Base-by-base conservation (phyloP, 768 basidiomycete genomes). In the Tulasnella sp. region DNA sequence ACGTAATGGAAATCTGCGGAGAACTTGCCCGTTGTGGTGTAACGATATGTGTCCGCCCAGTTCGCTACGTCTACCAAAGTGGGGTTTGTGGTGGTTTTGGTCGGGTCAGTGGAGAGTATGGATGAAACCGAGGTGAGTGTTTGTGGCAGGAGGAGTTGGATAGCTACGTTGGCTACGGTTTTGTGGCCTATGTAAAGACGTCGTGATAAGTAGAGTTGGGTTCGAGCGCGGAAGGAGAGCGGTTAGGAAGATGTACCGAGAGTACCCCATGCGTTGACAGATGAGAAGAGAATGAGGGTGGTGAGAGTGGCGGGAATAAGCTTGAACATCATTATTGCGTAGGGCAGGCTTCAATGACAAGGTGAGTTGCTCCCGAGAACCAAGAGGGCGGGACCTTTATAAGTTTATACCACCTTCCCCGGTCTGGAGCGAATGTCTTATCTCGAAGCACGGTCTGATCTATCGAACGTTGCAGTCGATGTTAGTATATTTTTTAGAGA, bases 21-120 rank as follows among this genome's bases (percentile, higher is more conserved):
- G 20, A 55, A 75, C 1, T 7, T 23, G 26, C 74, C 74, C 3
- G 13, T 11, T 23, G 23, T 55, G 1, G 13, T 32, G 23, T 67
- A 10, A 5, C 48, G n/a, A 15, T 35, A 75, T 1, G 26, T n/a
- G 55, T 75, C 78, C 37, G 77, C 77, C 77, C 77, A 78, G 18
- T 29, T 48, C 10, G 77, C 39, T 4, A 78, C 77, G 44, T 73
- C 71, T 7, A 78, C 29, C 3, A 74, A n/a, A 11, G 40, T 51
- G 3, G 61, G 51, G 35, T 37, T 76, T 11, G 15, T 23, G 39
- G 37, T 40, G 23, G 20, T n/a, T 69, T 20, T 23, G 20, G 74
- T 57, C 61, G 10, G n/a, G 57, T 75, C 74, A 15, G 48, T 37
- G 20, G 74, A 26, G n/a, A 75, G 32, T 15, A 77, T 26, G 4